Conservation (phyloP, 352 stramenopile species). For the Blastocystis hominis region DNA sequence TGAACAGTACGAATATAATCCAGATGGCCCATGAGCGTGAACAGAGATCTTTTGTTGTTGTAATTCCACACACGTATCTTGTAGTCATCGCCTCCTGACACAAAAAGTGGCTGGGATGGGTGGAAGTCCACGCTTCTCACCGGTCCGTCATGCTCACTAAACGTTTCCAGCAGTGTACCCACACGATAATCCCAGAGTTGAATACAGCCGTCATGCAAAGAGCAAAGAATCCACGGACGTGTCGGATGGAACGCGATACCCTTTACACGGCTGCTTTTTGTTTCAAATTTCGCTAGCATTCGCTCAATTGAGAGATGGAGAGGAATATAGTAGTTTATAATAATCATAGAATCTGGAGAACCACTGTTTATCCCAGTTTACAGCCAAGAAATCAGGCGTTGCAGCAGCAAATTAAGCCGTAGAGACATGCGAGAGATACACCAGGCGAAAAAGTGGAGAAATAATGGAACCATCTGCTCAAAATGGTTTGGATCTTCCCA, state of each 20-base stretch:
- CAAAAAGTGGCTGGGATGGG: conserved; percentile 88
- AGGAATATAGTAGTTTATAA: neutral
- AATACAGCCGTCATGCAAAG: conserved; percentile 91
- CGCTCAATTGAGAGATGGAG: neutral
- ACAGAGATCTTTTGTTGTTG: conserved; percentile 92
- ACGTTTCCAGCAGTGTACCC: conserved; percentile 93
- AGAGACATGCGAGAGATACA: too few relatives aligned
- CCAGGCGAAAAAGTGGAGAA: too few relatives aligned
- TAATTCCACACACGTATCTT: conserved; percentile 99
- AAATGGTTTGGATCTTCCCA: too few relatives aligned
- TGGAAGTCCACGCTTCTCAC: conserved; percentile 98
- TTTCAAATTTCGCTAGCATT: conserved; percentile 99
- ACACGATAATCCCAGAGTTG: conserved; percentile 98
- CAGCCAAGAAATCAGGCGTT: too few relatives aligned
- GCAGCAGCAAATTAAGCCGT: too few relatives aligned
- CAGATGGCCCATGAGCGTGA: conserved; percentile 93
- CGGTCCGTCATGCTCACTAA: conserved; percentile 97
- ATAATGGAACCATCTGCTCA: too few relatives aligned
- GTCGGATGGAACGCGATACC: conserved; percentile 93
- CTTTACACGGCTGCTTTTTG: conserved; percentile 98
- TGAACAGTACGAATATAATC: conserved; percentile 98
- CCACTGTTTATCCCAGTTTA: neutral
- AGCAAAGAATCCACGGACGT: conserved; percentile 92
- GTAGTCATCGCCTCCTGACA: conserved; percentile 97
- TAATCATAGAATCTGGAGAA: neutral